Evolutionary conservation across 2,329 filamentous ascomycete genomes (phyloP), one percentile per base, ranked within the genome.

Genomic region (Leptodontidium sp.): DNA sequence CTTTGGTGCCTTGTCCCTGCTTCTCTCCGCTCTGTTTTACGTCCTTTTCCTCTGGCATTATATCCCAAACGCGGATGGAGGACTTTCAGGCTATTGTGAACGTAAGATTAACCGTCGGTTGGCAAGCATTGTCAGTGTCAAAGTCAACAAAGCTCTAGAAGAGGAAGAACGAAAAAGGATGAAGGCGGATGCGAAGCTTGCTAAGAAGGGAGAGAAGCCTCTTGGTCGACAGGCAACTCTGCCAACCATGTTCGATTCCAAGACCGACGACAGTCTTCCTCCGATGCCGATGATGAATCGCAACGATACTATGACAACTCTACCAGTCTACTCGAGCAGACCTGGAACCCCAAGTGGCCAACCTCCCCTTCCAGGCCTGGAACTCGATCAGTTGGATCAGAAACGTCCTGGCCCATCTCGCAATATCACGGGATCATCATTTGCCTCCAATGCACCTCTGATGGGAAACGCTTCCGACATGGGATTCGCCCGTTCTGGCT

Each of bases 11-110:
- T 78, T 98, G 1, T 90, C 87, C 53, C 84, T 98, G 62, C 82
- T 95, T n/a, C 77, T 92, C 11, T 93, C 93, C 0, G 83, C 90
- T 26, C 75, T 97, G 1, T 89, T 97, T 69, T 98, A 97, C 80
- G 80, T 97, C 47, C 88, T 93, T 75, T 99, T 97, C 80, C 86
- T 99, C 6, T 97, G 92, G 87, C 92, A 96, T 80, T 96, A 95
- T 81, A 95, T 99, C 70, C 94, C 94, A 1, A 87, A 87, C 45
- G 84, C 88, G 12, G 94, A 98, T 76, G 93, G 93, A 6, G 90
- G 92, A 8, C 85, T 99, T 38, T 88, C 89, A 5, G 90, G 90
- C 32, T 99, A 97, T 82, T 98, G 96, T 79, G 91, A 93, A 70
- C 91, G 94, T 57, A 98, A 98, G 83, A 91, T 97, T 78, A 97